Evolutionary conservation across 768 basidiomycete species (phyloP).

Genomic region (Rhodotorula graminis): DNA sequence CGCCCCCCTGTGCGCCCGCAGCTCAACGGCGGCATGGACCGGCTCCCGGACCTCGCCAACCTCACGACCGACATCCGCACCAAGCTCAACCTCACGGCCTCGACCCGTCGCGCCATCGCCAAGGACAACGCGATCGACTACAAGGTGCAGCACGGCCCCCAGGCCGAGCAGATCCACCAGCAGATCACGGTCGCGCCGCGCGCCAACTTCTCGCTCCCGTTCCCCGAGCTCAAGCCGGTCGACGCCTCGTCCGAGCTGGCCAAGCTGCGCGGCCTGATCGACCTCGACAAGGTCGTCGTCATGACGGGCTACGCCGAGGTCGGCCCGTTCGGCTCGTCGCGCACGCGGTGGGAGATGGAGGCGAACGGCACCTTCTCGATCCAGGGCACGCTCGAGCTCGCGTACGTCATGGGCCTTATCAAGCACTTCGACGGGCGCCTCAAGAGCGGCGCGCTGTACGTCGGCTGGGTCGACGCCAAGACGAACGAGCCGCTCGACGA

Average conservation of each 20-base stretch:
- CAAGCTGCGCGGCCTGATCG: constrained; percentile 78
- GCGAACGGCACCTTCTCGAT: constrained; percentile 94
- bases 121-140: constrained; percentile 95
- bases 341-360: constrained; percentile 99
- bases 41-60: constrained; percentile 87
- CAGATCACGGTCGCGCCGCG: constrained; percentile 89
- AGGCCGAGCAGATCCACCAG: constrained; percentile 87
- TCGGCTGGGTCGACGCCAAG: constrained; percentile 98
- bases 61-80: constrained; percentile 80
- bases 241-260: constrained; percentile 63
- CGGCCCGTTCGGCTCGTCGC: constrained; percentile 95
- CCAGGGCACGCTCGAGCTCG: constrained; percentile 98
- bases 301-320: constrained; percentile 96
- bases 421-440: constrained; percentile 97
- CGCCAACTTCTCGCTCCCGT: constrained; percentile 95
- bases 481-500: constrained; percentile 90
- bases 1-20: constrained; percentile 44
- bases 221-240: constrained; percentile 69
- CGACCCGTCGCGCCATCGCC: constrained; percentile 85
- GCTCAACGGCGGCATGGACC: constrained; percentile 96
- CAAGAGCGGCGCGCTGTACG: constrained; percentile 83
- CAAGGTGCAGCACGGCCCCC: constrained; percentile 79
- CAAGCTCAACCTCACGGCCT: constrained; percentile 75
- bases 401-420: constrained; percentile 98
- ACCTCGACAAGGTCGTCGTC: constrained; percentile 92